Percentiles rank a stretch among this genome's conserved stretches.
These are phyloP conservation scores for Dactylellina parvicollis DNA, from an alignment of 2,329 filamentous ascomycete species.

Conservation along the genomic window DNA sequence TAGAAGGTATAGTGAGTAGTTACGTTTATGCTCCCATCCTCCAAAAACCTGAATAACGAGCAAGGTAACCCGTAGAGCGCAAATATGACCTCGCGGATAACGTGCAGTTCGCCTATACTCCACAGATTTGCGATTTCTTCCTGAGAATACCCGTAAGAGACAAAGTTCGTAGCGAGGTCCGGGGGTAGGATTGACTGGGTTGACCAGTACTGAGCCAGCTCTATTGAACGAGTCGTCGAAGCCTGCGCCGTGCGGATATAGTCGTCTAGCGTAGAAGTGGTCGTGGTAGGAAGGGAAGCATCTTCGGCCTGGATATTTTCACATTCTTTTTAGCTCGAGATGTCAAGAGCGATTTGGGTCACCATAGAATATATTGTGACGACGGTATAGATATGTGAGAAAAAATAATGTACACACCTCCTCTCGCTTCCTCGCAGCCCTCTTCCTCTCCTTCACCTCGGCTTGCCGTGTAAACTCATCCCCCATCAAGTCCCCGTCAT, in stretches of 20 bases:
- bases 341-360: neutral
- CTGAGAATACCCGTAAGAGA: slow-evolving; percentile 38
- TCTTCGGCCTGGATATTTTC: slow-evolving; percentile 23
- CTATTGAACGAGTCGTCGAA: slow-evolving; percentile 22
- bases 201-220: slow-evolving; percentile 44
- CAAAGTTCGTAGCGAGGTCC: slow-evolving; percentile 28
- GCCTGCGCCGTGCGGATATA: slow-evolving; percentile 39
- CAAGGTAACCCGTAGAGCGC: slow-evolving; percentile 85
- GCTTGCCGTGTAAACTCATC: slow-evolving; percentile 59
- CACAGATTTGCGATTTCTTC: slow-evolving; percentile 37
- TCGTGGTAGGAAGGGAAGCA: neutral
- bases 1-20: neutral
- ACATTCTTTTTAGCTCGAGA: neutral
- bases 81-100: slow-evolving; percentile 80
- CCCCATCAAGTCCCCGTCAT: slow-evolving; percentile 52
- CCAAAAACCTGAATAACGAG: slow-evolving; percentile 69
- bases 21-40: slow-evolving; percentile 44
- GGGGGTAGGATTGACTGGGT: slow-evolving; percentile 30
- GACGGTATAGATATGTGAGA: neutral
- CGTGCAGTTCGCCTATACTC: slow-evolving; percentile 74
- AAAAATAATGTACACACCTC: slow-evolving; percentile 6
- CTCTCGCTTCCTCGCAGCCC: slow-evolving; percentile 54
- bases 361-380: no score
- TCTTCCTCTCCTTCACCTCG: slow-evolving; percentile 38
- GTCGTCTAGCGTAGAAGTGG: slow-evolving; percentile 27